A percentile compares a stretch with the other conserved stretches of the same genome.
Conservation (phyloP, 306 rosid species). For the Coriaria nepalensis region DNA sequence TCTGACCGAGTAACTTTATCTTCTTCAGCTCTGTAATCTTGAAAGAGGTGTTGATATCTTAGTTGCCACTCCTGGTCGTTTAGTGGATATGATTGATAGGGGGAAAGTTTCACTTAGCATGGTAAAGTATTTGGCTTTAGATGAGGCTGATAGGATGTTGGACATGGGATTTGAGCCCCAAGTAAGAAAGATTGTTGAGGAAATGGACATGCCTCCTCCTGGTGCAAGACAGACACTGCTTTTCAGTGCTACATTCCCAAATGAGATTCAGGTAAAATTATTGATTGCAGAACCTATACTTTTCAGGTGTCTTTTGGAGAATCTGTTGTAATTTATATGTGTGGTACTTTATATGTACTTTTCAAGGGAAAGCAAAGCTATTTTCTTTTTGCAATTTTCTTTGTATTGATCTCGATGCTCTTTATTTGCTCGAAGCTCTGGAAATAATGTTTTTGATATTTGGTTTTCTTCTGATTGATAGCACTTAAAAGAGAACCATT, state of each 20-base stretch:
- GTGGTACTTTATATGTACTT: too few relatives aligned
- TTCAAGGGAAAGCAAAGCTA: too few relatives aligned
- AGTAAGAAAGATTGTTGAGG: conserved; percentile 20
- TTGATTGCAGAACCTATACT: neutral
- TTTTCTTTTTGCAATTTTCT: too few relatives aligned
- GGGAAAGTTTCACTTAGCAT: conserved; percentile 15
- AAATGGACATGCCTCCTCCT: conserved; percentile 22
- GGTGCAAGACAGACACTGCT: conserved; percentile 25
- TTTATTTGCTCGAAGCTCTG: too few relatives aligned
- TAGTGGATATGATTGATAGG: conserved; percentile 25
- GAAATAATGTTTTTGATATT: too few relatives aligned
- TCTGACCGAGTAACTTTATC: neutral
- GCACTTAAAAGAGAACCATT: too few relatives aligned
- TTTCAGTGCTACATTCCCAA: conserved; percentile 30
- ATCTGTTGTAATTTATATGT: too few relatives aligned
- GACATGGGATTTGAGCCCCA: conserved; percentile 34
- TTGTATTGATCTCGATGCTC: too few relatives aligned
- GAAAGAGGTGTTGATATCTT: conserved; percentile 30
- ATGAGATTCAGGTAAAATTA: conserved; percentile 18
- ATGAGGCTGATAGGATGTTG: conserved; percentile 34
- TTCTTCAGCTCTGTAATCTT: conserved; percentile 18
- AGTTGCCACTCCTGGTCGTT: conserved; percentile 28
- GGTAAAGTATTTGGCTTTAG: conserved; percentile 21
- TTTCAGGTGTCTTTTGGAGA: too few relatives aligned
- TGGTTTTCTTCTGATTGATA: too few relatives aligned